Evolutionary conservation across 2,329 filamentous ascomycete genomes (phyloP).

Genomic region (Beauveria pseudobassiana): DNA sequence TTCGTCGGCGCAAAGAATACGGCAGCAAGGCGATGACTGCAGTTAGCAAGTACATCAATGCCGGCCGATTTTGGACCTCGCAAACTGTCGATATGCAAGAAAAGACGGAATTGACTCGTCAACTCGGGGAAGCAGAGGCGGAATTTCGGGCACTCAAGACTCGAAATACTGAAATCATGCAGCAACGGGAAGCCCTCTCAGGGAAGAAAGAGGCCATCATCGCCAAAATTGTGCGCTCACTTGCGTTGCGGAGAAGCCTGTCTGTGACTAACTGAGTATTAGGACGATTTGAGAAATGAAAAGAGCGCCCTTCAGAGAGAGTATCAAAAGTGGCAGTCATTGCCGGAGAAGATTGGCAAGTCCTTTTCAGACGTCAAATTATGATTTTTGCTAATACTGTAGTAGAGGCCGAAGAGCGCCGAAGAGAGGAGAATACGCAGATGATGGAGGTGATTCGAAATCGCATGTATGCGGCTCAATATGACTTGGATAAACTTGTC

Average conservation of each 20-base stretch:
- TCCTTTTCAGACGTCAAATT: neutral
- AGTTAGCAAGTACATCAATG: conserved; percentile 50
- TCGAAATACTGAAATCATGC: conserved; percentile 19
- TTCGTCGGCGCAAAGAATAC: conserved; percentile 72
- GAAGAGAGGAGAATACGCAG: conserved; percentile 23
- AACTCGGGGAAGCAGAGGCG: conserved; percentile 35
- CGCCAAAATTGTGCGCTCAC: conserved; percentile 26
- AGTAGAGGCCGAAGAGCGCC: conserved; percentile 27
- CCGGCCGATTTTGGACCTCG: conserved; percentile 66
- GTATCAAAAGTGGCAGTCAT: conserved; percentile 53
- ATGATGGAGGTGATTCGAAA: conserved; percentile 25
- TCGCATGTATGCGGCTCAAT: conserved; percentile 41
- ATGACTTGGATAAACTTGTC: conserved; percentile 46
- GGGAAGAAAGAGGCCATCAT: conserved; percentile 28
- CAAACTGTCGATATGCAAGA: conserved; percentile 63
- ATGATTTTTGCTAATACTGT: conserved; percentile 14
- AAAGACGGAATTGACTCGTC: conserved; percentile 53
- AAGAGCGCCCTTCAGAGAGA: conserved; percentile 63
- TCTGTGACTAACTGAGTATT: conserved; percentile 16
- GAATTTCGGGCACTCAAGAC: conserved; percentile 27
- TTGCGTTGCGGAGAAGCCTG: neutral
- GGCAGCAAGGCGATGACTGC: conserved; percentile 67
- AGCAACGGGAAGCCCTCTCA: conserved; percentile 29
- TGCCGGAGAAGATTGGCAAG: conserved; percentile 67
- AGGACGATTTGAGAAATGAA: conserved; percentile 48